Evolutionary conservation across 1,139 yeast genomes (phyloP).

Genomic region (Magnusiomyces tetraspermus): DNA sequence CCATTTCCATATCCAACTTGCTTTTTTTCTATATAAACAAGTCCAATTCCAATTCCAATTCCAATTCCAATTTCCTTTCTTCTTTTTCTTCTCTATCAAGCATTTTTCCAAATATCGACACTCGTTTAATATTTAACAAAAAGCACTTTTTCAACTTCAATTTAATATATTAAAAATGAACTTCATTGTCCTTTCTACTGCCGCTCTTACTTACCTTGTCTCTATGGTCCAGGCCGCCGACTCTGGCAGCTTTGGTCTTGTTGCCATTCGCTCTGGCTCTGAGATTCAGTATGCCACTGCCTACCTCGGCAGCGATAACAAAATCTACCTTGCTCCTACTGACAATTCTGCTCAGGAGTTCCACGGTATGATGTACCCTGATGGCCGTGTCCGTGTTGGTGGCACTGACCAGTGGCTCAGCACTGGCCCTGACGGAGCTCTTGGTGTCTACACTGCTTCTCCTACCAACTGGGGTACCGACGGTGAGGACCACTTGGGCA

Average conservation of each 20-base stretch:
- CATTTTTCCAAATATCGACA: neutral
- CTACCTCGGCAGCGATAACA: neutral
- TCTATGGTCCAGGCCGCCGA: neutral
- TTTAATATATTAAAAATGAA: neutral
- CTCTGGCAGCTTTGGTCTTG: neutral
- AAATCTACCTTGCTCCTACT: neutral
- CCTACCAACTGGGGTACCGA: slow-evolving; percentile 2
- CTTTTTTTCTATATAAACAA: too few relatives aligned
- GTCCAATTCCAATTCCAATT: too few relatives aligned
- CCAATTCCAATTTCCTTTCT: neutral
- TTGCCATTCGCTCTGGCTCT: slow-evolving; percentile 6
- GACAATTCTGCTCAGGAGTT: neutral
- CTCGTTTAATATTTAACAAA: neutral
- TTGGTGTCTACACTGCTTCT: neutral
- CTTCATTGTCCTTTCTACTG: slow-evolving; percentile 1
- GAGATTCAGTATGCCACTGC: slow-evolving; percentile 3
- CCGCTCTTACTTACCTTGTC: slow-evolving; percentile 2
- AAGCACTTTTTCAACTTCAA: neutral
- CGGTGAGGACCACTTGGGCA: neutral
- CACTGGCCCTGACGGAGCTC: neutral
- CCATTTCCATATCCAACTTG: too few relatives aligned
- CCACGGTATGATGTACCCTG: slow-evolving; percentile 4
- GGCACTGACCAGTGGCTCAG: slow-evolving; percentile 6
- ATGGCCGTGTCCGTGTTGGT: slow-evolving; percentile 5
- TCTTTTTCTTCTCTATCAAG: neutral